These are phyloP conservation scores for Suhomyces ambrosiae DNA, from an alignment of 1,139 yeast species.

Conservation along the genomic window DNA sequence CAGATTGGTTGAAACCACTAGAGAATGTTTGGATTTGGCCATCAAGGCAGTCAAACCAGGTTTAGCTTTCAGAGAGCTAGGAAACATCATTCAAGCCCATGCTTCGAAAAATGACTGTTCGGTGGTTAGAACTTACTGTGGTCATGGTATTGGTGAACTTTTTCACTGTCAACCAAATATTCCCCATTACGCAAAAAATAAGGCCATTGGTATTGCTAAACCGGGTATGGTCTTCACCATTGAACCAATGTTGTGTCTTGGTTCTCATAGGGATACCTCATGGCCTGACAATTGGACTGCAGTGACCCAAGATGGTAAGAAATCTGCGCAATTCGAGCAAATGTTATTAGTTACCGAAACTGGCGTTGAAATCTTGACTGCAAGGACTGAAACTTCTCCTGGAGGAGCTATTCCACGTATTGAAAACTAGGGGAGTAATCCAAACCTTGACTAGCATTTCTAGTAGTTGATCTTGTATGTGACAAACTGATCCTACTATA, in stretches of 20 bases:
- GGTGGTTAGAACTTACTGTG: slow-evolving; percentile 89
- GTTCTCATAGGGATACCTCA: slow-evolving; percentile 74
- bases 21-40: slow-evolving; percentile 86
- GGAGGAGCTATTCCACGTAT: slow-evolving; percentile 79
- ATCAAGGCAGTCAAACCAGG: slow-evolving; percentile 91
- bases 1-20: slow-evolving; percentile 88
- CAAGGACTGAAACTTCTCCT: slow-evolving; percentile 74
- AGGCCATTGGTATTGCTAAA: slow-evolving; percentile 90
- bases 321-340: slow-evolving; percentile 95
- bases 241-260: slow-evolving; percentile 95
- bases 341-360: slow-evolving; percentile 89
- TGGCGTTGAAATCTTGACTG: slow-evolving; percentile 91
- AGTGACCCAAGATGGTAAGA: slow-evolving; percentile 81
- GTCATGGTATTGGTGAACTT: slow-evolving; percentile 86
- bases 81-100: slow-evolving; percentile 85
- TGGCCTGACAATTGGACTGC: slow-evolving; percentile 99
- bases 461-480: no score
- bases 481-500: no score
- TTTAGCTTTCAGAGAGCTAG: slow-evolving; percentile 79
- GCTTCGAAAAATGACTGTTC: slow-evolving; percentile 80
- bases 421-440: no score
- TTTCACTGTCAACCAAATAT: slow-evolving; percentile 94
- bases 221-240: slow-evolving; percentile 98
- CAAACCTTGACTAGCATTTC: no score
- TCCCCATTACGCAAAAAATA: slow-evolving; percentile 93